Evolutionary conservation across 768 basidiomycete genomes (phyloP).

Genomic region (Naganishia friedmannii): DNA sequence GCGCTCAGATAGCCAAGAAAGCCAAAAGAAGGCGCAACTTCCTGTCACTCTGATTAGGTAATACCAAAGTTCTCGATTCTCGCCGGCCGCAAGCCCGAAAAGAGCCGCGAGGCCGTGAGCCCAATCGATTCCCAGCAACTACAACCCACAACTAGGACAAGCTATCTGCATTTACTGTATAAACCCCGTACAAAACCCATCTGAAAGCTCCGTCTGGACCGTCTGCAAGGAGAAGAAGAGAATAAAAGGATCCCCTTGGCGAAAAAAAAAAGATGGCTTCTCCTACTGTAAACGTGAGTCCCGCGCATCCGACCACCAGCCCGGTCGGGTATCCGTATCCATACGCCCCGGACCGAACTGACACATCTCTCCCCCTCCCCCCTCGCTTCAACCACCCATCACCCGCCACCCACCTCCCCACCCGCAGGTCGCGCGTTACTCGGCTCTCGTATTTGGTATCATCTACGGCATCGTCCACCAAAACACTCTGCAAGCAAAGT

Average conservation of each 20-base stretch:
- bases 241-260: not conserved
- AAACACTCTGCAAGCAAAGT: constrained; percentile 76
- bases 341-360: too few species aligned
- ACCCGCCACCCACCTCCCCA: too few species aligned
- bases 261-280: constrained; percentile 40
- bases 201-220: not conserved
- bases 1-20: too few species aligned
- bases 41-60: too few species aligned
- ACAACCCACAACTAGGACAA: not conserved
- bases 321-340: not conserved
- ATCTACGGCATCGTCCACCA: constrained; percentile 90
- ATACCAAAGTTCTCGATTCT: too few species aligned
- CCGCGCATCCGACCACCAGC: not conserved
- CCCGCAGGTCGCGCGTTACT: constrained; percentile 94
- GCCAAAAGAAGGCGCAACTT: too few species aligned
- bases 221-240: not conserved
- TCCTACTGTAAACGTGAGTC: constrained; percentile 39
- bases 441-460: constrained; percentile 80
- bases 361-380: not conserved
- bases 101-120: not conserved
- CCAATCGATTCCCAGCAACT: constrained; percentile 18
- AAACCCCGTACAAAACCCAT: too few species aligned
- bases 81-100: constrained; percentile 13
- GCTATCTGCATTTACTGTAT: too few species aligned
- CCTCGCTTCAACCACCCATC: too few species aligned